Base-by-base conservation (phyloP, 2,329 filamentous ascomycete genomes). In the Alternaria dauci region DNA sequence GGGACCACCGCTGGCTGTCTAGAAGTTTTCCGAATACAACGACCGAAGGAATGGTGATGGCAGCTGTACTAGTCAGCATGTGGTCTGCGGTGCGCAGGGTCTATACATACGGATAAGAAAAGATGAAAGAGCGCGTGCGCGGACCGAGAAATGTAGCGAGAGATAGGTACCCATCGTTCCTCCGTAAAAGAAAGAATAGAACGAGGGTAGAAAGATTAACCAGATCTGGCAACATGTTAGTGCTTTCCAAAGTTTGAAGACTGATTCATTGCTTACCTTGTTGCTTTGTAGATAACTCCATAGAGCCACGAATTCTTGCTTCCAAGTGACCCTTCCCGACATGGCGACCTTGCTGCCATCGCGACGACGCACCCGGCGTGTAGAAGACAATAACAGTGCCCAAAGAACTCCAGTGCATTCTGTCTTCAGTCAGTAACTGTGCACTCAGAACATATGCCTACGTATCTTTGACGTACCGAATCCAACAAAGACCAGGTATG, bases 111-210 rank as follows among this genome's bases (percentile, higher is more conserved):
- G 60, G 32, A 60, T 42, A 11, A 62, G 23, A 14, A 62, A 41
- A 26, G 60, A 62, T 5, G 60, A 62, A 1, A 62, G 52, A 11
- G 60, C 60, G 30, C 60, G 60, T 9, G 60, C 60, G 25, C 60
- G 57, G 14, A 62, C 60, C 14, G 60, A 62, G 20, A 62, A 62
- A 52, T 62, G 60, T 25, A 62, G 46, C 26, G 60, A 62, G 12
- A 62, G 57, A 23, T 60, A 62, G 26, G 60, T 62, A 16, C 60
- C 57, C 52, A 62, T 60, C 4, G 57, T 60, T 8, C 60, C 60
- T 32, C 60, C 60, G 25, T 60, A 60, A n/a, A 62, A 62, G 43
- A 60, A 62, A 8, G 60, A 60, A 18, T 62, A 62, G 25, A 62
- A 62, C 1, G 57, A 23, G 8, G 60, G 60, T 7, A 60, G 11